Base-by-base conservation (phyloP, 495 filamentous ascomycete species). In the Parathielavia appendiculata region DNA sequence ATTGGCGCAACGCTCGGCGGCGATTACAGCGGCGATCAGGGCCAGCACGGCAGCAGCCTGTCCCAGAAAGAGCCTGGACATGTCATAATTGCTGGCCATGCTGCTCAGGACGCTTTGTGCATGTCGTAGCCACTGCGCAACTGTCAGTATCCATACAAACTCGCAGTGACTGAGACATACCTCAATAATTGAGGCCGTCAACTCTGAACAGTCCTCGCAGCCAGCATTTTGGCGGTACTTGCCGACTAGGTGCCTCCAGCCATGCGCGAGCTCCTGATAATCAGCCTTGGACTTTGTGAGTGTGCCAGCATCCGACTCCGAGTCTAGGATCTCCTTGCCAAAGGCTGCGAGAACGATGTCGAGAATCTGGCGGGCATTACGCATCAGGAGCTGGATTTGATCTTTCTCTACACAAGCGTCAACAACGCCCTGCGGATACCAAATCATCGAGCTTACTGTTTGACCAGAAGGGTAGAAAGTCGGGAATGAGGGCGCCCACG, bases 81-180 rank as follows among this genome's bases (percentile, higher is more conserved):
- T 70, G 66, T 95, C 78, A 69, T 99, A 99, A 62, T 96, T 92
- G 73, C 90, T 95, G 1, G 92, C 91, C 65, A 92, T 88, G 60
- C 81, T 84, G 72, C 86, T 91, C 82, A 97, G 87, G 12, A 89
- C 58, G 9, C 76, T 74, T 71, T 97, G 92, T 7, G 90, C 86
- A 49, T 73, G 67, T 41, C 73, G 81, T 26, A 85, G 76, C 78
- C 93, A 93, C 75, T 83, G 61, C 6, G 6, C 47, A 11, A 9
- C 4, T 7, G 38, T 76, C 22, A 63, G 43, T 19, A 40, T 67
- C 49, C 66, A 62, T 46, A 60, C 2, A 38, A 49, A 14, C 16
- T 8, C 17, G 26, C n/a, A 0, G n/a, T 17, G 50, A 14, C 12
- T 17, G 22, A n/a, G 32, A 52, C 54, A 32, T 52, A 69, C 75